Evolutionary conservation across 306 rosid genomes (phyloP).

Genomic region (Gastrolobium bilobum): DNA sequence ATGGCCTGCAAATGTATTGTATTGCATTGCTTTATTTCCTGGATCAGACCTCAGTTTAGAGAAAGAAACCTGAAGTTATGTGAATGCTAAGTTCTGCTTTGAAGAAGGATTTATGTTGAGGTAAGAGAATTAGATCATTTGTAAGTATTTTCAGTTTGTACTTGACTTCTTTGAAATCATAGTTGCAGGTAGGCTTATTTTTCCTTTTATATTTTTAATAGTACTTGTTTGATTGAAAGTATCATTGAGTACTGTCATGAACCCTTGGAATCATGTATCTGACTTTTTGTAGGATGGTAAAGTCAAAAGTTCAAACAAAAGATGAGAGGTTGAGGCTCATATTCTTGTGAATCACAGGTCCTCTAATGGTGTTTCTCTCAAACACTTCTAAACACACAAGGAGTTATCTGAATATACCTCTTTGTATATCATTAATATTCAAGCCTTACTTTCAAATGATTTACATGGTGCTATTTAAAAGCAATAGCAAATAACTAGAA

Average conservation of each 20-base stretch:
- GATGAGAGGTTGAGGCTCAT: slow-evolving; percentile 18
- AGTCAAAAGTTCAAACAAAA: not conserved
- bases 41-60: slow-evolving; percentile 16
- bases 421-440: too few relatives aligned
- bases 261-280: slow-evolving; percentile 2
- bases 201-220: not conserved
- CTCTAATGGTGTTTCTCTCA: too few relatives aligned
- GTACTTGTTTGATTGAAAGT: not conserved
- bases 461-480: too few relatives aligned
- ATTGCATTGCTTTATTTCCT: not conserved
- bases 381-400: too few relatives aligned
- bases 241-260: slow-evolving; percentile 11
- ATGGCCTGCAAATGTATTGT: not conserved
- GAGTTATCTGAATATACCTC: too few relatives aligned
- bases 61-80: slow-evolving; percentile 4
- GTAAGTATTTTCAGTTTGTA: not conserved
- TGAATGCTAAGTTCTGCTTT: slow-evolving; percentile 1
- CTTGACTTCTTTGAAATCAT: not conserved
- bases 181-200: not conserved
- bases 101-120: not conserved
- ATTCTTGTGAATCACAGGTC: too few relatives aligned
- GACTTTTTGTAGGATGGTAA: not conserved
- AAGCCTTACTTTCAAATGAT: too few relatives aligned
- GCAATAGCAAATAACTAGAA: too few relatives aligned
- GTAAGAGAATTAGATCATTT: slow-evolving; percentile 1